Evolutionary conservation across 345 rosid species (phyloP), one percentile per base, ranked within the genome.

Genomic region (Gossypium herbaceum): DNA sequence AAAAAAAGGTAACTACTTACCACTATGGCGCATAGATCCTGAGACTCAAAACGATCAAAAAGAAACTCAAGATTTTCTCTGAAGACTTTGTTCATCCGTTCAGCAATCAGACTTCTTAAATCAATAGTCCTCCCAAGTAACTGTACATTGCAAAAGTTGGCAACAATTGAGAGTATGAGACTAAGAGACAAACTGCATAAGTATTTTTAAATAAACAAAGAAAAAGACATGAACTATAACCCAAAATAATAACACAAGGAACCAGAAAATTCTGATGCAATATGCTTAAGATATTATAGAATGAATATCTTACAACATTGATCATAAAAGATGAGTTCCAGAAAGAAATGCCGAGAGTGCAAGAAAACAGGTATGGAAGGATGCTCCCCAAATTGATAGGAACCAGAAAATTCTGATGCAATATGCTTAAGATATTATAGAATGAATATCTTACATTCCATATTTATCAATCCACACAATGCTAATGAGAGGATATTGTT

Each of bases 61-160:
- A 95, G 91, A 83, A 95, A 95, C 85, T 95, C 99, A 2, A 95
- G 87, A 80, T 95, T 95, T 83, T 95, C 99, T 84, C 99, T 93
- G 83, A 91, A 93, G 72, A 82, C 81, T 88, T 89, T 95, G 77
- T 95, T 95, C 97, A 95, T 87, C 80, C 97, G 79, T 83, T 90
- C 93, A 70, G 97, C 79, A 48, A 95, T 88, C 83, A 95, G 82
- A 73, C 97, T 93, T 87, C 98, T 90, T 82, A 95, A 83, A 82
- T 95, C 82, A 80, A 95, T 82, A 52, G 90, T 88, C 92, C 99
- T 93, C 78, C 99, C 99, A 72, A 95, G 94, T 83, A 95, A 79
- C 98, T 95, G 83, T 47, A 78, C 66, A 78, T 51, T 76, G 74
- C 39, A 77, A 57, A 68, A 76, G 74, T 68, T 44, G 15, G 75